phyloP scores from a whole-genome alignment of 2,329 filamentous ascomycete genomes.

The Botryotinia calthae region DNA sequence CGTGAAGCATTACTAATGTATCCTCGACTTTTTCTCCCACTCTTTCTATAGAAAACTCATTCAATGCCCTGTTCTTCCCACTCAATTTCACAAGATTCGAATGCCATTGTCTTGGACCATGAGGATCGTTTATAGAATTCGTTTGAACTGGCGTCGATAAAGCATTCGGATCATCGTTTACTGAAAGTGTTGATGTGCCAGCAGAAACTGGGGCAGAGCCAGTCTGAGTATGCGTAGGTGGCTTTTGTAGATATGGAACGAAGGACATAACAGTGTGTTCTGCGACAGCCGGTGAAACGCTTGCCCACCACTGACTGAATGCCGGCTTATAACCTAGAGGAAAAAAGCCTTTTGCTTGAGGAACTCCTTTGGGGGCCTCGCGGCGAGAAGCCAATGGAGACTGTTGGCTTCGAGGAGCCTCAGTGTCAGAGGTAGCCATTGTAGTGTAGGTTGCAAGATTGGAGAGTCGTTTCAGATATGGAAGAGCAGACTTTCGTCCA shows the following conservation, averaged over 20 bases:
- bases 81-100: conserved; percentile 80
- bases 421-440: conserved; percentile 37
- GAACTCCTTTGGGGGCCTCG: conserved; percentile 40
- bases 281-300: conserved; percentile 75
- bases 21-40: conserved; percentile 76
- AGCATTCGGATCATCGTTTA: conserved; percentile 41
- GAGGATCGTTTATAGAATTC: conserved; percentile 63
- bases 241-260: conserved; percentile 77
- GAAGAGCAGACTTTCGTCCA: conserved; percentile 31
- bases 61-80: conserved; percentile 82
- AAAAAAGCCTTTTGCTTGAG: conserved; percentile 55
- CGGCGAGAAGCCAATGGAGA: conserved; percentile 49
- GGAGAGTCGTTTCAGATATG: conserved; percentile 33
- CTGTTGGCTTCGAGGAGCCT: conserved; percentile 44
- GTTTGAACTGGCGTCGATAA: conserved; percentile 45
- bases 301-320: conserved; percentile 91
- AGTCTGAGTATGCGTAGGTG: conserved; percentile 54
- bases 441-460: conserved; percentile 36
- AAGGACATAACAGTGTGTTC: conserved; percentile 86
- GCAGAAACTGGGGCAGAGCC: conserved; percentile 50
- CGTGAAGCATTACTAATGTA: conserved; percentile 92
- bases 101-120: conserved; percentile 81
- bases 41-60: conserved; percentile 89
- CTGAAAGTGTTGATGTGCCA: conserved; percentile 41
- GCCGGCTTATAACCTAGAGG: conserved; percentile 90